These are phyloP conservation scores for Kuraishia hungarica DNA, from an alignment of 805 yeast genomes.

Conservation along the genomic window DNA sequence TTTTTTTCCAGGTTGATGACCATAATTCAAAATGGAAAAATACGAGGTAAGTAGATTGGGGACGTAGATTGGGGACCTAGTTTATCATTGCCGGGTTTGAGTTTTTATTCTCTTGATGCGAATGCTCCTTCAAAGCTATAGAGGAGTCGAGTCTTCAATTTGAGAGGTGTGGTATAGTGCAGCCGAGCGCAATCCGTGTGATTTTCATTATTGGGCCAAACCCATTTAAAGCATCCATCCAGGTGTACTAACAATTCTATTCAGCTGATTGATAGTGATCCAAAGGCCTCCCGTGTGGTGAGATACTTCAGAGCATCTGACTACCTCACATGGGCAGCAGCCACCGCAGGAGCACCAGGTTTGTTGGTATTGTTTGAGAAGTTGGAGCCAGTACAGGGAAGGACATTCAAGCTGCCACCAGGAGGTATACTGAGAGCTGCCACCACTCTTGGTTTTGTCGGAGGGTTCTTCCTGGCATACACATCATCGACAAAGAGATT, in stretches of 20 bases:
- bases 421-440: conserved; percentile 51
- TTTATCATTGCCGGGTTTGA: background rate
- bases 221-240: no score
- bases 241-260: background rate
- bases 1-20: background rate
- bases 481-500: conserved; percentile 61
- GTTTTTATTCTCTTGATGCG: no score
- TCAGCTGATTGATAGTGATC: conserved; percentile 67
- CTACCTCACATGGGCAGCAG: conserved; percentile 39
- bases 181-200: no score
- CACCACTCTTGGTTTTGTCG: conserved; percentile 52
- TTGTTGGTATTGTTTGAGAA: conserved; percentile 34
- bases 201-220: no score
- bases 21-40: background rate
- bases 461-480: conserved; percentile 72
- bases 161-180: no score
- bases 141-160: no score
- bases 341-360: conserved; percentile 42
- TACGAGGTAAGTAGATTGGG: conserved; percentile 1
- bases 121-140: no score
- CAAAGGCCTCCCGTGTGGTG: conserved; percentile 65
- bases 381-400: conserved; percentile 38
- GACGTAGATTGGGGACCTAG: background rate
- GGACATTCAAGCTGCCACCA: conserved; percentile 39
- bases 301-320: conserved; percentile 66